phyloP scores from a whole-genome alignment of 257 asterid genomes.

The Solanum pinnatisectum region DNA sequence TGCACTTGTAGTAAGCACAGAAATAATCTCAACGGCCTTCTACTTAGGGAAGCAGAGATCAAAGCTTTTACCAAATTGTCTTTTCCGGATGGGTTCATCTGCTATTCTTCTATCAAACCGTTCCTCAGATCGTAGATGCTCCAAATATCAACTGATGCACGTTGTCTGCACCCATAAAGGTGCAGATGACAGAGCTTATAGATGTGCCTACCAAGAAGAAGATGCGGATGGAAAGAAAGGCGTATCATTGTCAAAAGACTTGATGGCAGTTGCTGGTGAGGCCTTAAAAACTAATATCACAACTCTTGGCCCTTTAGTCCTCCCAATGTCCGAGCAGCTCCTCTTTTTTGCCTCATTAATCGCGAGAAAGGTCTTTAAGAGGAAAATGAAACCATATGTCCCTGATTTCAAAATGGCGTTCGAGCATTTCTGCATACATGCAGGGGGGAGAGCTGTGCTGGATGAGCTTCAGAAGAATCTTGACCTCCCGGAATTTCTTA shows the following conservation, averaged over 20 bases:
- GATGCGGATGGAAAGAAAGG: slow-evolving; percentile 7
- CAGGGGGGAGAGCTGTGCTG: slow-evolving; percentile 5
- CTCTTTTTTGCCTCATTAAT: background rate
- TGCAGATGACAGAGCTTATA: slow-evolving; percentile 16
- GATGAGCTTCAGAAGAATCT: slow-evolving; percentile 8
- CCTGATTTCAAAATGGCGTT: slow-evolving; percentile 16
- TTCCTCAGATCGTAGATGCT: background rate
- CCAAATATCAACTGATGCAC: slow-evolving; percentile 20
- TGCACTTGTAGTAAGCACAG: slow-evolving; percentile 26
- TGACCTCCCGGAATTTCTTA: background rate
- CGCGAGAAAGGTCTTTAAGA: background rate
- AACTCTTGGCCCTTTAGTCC: slow-evolving; percentile 2
- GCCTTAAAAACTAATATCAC: slow-evolving; percentile 22
- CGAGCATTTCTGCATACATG: background rate
- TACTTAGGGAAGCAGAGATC: slow-evolving; percentile 18
- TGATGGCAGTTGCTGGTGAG: slow-evolving; percentile 20
- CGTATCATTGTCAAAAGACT: slow-evolving; percentile 17
- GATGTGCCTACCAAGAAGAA: slow-evolving; percentile 11
- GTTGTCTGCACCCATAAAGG: slow-evolving; percentile 22
- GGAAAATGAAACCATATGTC: background rate
- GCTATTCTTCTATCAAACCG: slow-evolving; percentile 20
- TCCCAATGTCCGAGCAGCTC: background rate
- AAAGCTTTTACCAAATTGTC: slow-evolving; percentile 23
- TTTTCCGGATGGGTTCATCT: slow-evolving; percentile 21
- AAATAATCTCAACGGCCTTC: slow-evolving; percentile 1